Evolutionary conservation across 148 eudicot genomes (phyloP).

Genomic region (Camellia japonica): DNA sequence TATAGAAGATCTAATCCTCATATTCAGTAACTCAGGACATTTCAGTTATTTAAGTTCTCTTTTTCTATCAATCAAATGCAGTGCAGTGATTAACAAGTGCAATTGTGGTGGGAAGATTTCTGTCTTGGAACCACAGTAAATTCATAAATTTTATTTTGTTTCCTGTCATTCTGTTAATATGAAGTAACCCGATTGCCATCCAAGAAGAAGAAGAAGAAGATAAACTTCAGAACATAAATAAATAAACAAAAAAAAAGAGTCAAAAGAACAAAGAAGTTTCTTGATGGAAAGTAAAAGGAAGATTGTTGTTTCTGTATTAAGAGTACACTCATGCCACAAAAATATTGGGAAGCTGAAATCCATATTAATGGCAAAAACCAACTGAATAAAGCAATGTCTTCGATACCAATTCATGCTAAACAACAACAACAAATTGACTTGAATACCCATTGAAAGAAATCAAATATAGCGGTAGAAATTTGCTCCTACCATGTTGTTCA

Average conservation of each 20-base stretch:
- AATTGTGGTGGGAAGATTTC: background rate
- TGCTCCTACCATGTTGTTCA: too few species aligned
- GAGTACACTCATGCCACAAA: background rate
- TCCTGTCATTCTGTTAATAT: background rate
- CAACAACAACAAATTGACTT: too few species aligned
- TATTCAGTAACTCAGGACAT: background rate
- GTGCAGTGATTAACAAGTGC: background rate
- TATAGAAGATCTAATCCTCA: background rate
- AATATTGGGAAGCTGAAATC: background rate
- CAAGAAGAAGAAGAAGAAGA: too few species aligned
- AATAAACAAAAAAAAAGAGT: background rate
- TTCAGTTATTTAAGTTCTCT: conserved; percentile 1
- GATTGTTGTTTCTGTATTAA: background rate
- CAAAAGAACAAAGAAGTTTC: too few species aligned
- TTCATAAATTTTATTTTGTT: background rate
- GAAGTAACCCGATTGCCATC: background rate
- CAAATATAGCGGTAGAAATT: too few species aligned
- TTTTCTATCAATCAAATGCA: conserved; percentile 1
- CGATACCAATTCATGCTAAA: too few species aligned
- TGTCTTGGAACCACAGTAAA: background rate
- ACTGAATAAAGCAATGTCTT: too few species aligned
- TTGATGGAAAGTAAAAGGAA: background rate
- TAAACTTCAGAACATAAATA: background rate
- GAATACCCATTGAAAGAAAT: too few species aligned
- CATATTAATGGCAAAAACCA: too few species aligned